Conservation (phyloP, 768 basidiomycete genomes). For the Boletus pseudo-olivaceus region DNA sequence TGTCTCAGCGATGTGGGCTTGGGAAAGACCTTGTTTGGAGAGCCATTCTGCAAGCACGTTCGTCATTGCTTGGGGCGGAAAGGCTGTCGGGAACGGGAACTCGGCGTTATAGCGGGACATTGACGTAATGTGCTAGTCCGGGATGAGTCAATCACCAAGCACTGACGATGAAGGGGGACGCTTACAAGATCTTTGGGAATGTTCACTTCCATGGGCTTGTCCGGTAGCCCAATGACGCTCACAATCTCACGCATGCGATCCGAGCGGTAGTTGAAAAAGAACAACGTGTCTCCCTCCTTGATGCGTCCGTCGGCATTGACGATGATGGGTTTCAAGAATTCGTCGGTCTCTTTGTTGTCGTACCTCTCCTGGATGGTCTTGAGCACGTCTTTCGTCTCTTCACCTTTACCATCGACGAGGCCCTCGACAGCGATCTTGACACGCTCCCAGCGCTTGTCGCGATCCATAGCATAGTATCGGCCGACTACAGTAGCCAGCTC, state of each 20-base stretch:
- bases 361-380: conserved; percentile 72
- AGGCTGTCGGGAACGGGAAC: conserved; percentile 86
- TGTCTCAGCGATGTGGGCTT: conserved; percentile 94
- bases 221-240: conserved; percentile 73
- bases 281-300: conserved; percentile 85
- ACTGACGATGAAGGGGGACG: neutral
- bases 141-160: neutral
- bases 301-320: conserved; percentile 75
- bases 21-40: conserved; percentile 70
- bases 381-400: conserved; percentile 53
- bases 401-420: conserved; percentile 68
- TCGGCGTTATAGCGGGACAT: conserved; percentile 94
- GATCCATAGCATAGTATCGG: conserved; percentile 95
- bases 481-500: conserved; percentile 84
- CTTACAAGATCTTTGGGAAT: conserved; percentile 79
- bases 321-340: conserved; percentile 94
- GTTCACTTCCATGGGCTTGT: conserved; percentile 80
- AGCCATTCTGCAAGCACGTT: conserved; percentile 96
- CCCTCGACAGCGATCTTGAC: conserved; percentile 87
- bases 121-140: conserved; percentile 71
- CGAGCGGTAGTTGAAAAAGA: conserved; percentile 97
- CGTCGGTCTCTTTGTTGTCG: conserved; percentile 83
- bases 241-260: conserved; percentile 93
- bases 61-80: conserved; percentile 92
- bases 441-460: conserved; percentile 95